Evolutionary conservation across 2,329 filamentous ascomycete species (phyloP).

Genomic region (Penicillium sp.): DNA sequence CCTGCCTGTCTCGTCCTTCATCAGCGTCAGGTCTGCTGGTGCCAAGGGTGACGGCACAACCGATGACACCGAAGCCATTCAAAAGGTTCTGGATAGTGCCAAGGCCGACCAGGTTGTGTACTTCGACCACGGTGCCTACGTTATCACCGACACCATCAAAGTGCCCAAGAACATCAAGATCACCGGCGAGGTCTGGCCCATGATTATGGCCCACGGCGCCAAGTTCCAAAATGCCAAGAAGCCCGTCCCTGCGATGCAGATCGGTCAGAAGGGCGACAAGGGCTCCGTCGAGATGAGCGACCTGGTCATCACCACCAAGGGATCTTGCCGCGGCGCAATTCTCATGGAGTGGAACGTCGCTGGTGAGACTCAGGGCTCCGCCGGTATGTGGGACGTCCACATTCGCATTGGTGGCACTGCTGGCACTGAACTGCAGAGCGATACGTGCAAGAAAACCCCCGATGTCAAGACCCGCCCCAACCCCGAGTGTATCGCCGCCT

Average conservation of each 20-base stretch:
- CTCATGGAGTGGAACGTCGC: constrained; percentile 89
- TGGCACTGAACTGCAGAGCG: constrained; percentile 77
- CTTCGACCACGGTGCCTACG: constrained; percentile 64
- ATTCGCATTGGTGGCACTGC: constrained; percentile 85
- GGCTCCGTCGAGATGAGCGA: constrained; percentile 86
- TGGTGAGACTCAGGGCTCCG: constrained; percentile 61
- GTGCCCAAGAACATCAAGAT: constrained; percentile 76
- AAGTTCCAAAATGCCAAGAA: constrained; percentile 72
- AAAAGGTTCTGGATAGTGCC: constrained; percentile 69
- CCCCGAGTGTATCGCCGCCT: constrained; percentile 69
- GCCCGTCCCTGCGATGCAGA: constrained; percentile 79
- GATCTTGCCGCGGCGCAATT: constrained; percentile 80
- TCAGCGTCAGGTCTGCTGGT: constrained; percentile 78
- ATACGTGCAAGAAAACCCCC: constrained; percentile 76
- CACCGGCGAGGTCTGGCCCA: constrained; percentile 85
- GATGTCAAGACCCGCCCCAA: constrained; percentile 60
- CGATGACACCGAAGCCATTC: constrained; percentile 84
- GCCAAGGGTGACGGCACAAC: constrained; percentile 83
- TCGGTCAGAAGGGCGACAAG: constrained; percentile 73
- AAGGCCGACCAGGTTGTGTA: constrained; percentile 60
- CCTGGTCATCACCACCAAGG: constrained; percentile 78
- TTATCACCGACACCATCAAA: constrained; percentile 59
- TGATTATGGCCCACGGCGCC: constrained; percentile 77
- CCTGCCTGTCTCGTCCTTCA: constrained; percentile 65
- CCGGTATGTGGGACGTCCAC: constrained; percentile 93